Base-by-base conservation (phyloP, 2,329 filamentous ascomycete genomes). In the Fusarium dlaminii region DNA sequence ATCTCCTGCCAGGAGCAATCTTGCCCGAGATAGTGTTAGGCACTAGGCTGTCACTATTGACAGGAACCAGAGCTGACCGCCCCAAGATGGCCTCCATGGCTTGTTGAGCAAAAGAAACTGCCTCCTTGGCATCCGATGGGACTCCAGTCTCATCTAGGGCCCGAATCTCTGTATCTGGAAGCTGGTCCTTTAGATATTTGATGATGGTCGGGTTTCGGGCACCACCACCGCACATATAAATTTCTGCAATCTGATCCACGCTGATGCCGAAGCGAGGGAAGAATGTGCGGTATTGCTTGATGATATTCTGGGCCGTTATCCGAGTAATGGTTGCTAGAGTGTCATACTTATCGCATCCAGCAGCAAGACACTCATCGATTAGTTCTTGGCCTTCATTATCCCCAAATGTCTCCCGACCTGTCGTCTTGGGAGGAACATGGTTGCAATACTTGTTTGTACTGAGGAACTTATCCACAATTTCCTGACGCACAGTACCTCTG, bases 241-340 rank as follows among this genome's bases (percentile, higher is more conserved):
- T 17, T 17, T 66, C 63, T 17, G 63, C 12, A 32, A 66, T 54
- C 6, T 39, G 18, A 8, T 64, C 45, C 27, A 67, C 22, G 24
- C 27, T 37, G 22, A 67, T 63, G 29, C 57, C 52, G 18, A 67
- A 67, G 24, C 10, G 51, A 51, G 64, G 64, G 37, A 67, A 67
- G 43, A 67, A 67, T 29, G 64, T 67, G 27, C 43, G 64, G 49
- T 67, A 67, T 45, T 67, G 64, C n/a, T 67, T 80, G 17, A 90
- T 84, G 32, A 90, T 90, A n/a, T 88, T 86, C 77, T 90, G 86
- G 0, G 89, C 86, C 0, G 88, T 90, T 75, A 90, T 86, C 22
- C 88, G 84, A 24, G 89, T 91, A 51, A 90, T 83, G 1, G 88
- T 90, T 0, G 89, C 88, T 12, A 90, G 84, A 13, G 87, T 84